Conservation (phyloP, 345 rosid genomes). For the Dimocarpus longan region DNA sequence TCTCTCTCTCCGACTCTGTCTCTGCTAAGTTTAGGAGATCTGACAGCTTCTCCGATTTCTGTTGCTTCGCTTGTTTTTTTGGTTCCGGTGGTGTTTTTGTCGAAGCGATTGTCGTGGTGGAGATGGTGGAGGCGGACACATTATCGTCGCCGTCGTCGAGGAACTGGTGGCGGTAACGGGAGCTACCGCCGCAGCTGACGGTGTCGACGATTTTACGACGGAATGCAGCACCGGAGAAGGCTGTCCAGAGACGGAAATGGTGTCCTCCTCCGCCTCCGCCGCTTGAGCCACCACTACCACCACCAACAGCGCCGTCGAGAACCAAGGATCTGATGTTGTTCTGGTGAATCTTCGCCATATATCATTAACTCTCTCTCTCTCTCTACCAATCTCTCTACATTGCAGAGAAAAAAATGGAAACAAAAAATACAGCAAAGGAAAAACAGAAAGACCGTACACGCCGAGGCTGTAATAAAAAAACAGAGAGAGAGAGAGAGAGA, state of each 20-base stretch:
- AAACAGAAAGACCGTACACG: too few relatives aligned
- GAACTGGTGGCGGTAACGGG: constrained; percentile 51
- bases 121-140: constrained; percentile 28
- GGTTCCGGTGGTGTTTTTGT: neutral
- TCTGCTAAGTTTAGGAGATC: constrained; percentile 84
- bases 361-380: neutral
- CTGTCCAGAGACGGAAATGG: constrained; percentile 61
- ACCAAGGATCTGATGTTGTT: constrained; percentile 74
- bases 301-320: constrained; percentile 44
- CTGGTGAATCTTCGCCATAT: constrained; percentile 74
- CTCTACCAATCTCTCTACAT: neutral
- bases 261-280: constrained; percentile 16
- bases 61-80: neutral
- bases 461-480: neutral
- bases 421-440: neutral
- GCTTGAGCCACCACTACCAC: neutral
- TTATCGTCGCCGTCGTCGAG: constrained; percentile 40
- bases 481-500: constrained; percentile 17
- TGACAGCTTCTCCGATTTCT: constrained; percentile 68
- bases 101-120: constrained; percentile 23
- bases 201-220: constrained; percentile 69
- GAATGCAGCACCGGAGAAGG: constrained; percentile 66
- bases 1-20: constrained; percentile 61
- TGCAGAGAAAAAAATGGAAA: constrained; percentile 3
- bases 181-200: constrained; percentile 79